These are phyloP conservation scores for Raphanus raphanistrum DNA, from an alignment of 345 rosid genomes.

Conservation along the genomic window DNA sequence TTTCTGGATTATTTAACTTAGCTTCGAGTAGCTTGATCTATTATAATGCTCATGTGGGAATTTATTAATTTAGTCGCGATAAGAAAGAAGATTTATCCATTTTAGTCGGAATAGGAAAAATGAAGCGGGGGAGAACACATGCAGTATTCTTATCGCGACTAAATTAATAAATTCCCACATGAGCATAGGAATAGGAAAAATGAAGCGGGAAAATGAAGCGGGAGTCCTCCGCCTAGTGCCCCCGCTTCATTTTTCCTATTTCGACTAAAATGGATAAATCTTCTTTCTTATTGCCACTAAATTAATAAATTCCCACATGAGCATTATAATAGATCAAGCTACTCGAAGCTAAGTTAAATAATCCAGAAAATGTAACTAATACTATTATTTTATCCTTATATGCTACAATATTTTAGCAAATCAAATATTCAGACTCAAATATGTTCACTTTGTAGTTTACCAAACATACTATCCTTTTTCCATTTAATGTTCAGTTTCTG, in stretches of 20 bases:
- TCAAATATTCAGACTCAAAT: not conserved
- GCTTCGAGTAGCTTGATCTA: constrained; percentile 14
- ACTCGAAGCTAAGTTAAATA: constrained; percentile 17
- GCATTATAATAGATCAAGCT: constrained; percentile 2
- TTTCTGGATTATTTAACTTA: constrained; percentile 8
- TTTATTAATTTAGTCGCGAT: not conserved
- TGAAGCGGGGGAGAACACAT: constrained; percentile 16
- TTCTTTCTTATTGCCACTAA: not conserved
- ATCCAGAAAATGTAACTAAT: not conserved
- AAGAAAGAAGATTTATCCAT: not conserved
- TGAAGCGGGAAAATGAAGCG: no score
- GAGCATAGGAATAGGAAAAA: no score
- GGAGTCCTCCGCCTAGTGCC: no score
- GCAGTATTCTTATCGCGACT: not conserved
- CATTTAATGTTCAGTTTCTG: constrained; percentile 8
- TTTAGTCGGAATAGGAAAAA: not conserved
- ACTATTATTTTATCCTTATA: not conserved
- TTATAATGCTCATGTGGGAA: not conserved
- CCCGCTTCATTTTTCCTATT: constrained; percentile 4
- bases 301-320: not conserved
- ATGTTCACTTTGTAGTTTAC: not conserved
- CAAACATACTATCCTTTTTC: not conserved
- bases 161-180: constrained; percentile 1
- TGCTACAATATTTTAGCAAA: not conserved
- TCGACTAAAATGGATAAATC: not conserved